Percentiles rank a stretch among this genome's conserved stretches.
Conservation (phyloP, 805 yeast species). For the Ogataea thermomethanolica region DNA sequence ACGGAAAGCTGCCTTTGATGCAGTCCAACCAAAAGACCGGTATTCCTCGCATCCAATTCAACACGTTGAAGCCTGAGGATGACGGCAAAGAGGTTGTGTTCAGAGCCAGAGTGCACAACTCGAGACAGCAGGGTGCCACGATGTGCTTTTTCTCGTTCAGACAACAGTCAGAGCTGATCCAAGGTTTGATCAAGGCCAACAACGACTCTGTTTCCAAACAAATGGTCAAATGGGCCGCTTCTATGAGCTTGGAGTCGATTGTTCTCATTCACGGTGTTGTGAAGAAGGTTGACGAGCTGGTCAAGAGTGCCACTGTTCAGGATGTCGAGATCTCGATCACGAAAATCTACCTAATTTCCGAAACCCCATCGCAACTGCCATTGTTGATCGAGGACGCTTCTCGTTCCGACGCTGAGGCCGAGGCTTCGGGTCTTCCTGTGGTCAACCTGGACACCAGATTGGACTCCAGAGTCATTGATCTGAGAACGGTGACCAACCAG, state of each 20-base stretch:
- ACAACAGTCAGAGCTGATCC: constrained; percentile 81
- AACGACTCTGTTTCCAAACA: constrained; percentile 76
- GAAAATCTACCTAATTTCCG: constrained; percentile 73
- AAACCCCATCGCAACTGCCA: constrained; percentile 90
- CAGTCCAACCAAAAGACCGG: constrained; percentile 72
- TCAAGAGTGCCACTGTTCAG: constrained; percentile 88
- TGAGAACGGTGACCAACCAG: constrained; percentile 96
- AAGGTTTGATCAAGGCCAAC: constrained; percentile 78
- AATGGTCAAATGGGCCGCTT: constrained; percentile 94
- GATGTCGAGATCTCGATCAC: constrained; percentile 80
- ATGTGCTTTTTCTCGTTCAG: constrained; percentile 88
- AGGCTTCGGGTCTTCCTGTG: constrained; percentile 84
- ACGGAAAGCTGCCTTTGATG: constrained; percentile 85
- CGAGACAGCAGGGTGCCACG: constrained; percentile 95
- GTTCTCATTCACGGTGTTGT: constrained; percentile 87
- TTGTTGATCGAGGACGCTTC: constrained; percentile 94
- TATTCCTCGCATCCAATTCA: constrained; percentile 55
- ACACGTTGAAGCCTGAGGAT: constrained; percentile 51
- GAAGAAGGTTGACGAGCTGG: constrained; percentile 76
- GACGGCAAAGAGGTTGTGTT: constrained; percentile 78
- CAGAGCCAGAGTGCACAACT: constrained; percentile 91
- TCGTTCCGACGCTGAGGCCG: constrained; percentile 92
- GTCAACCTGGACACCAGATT: constrained; percentile 95
- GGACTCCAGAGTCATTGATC: constrained; percentile 92
- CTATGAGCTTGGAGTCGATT: constrained; percentile 83